phyloP scores from a whole-genome alignment of 1,139 yeast species.

The Hansenula sp. region DNA sequence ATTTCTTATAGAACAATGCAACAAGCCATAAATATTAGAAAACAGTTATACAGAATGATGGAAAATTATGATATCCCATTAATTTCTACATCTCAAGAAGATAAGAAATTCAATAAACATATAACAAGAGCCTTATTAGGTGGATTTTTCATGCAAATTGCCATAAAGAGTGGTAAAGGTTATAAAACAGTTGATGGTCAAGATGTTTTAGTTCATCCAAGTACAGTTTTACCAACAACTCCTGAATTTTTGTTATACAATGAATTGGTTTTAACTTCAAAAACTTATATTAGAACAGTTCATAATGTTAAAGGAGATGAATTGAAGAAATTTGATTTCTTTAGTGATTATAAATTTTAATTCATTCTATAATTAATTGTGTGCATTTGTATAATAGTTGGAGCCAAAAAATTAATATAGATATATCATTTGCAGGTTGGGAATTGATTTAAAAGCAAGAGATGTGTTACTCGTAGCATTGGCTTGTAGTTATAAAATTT shows the following conservation, averaged over 20 bases:
- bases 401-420: too few species aligned
- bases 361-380: too few species aligned
- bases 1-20: conserved; percentile 77
- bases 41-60: conserved; percentile 82
- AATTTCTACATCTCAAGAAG: conserved; percentile 66
- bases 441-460: too few species aligned
- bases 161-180: conserved; percentile 76
- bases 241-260: conserved; percentile 93
- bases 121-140: conserved; percentile 82
- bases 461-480: too few species aligned
- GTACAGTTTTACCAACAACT: conserved; percentile 81
- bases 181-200: conserved; percentile 93
- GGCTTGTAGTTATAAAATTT: too few species aligned
- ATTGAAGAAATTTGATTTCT: conserved; percentile 24
- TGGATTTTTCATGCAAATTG: conserved; percentile 99
- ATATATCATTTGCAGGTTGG: too few species aligned
- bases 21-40: conserved; percentile 81
- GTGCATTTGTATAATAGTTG: too few species aligned
- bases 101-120: conserved; percentile 63
- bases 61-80: conserved; percentile 72
- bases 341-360: conserved; percentile 25
- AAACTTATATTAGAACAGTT: conserved; percentile 91
- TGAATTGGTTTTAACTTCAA: conserved; percentile 90
- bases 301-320: conserved; percentile 95
- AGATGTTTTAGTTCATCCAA: conserved; percentile 91